Evolutionary conservation across 2,329 filamentous ascomycete species (phyloP), one percentile per base, ranked within the genome.

Genomic region (Aspergillus tamarii): DNA sequence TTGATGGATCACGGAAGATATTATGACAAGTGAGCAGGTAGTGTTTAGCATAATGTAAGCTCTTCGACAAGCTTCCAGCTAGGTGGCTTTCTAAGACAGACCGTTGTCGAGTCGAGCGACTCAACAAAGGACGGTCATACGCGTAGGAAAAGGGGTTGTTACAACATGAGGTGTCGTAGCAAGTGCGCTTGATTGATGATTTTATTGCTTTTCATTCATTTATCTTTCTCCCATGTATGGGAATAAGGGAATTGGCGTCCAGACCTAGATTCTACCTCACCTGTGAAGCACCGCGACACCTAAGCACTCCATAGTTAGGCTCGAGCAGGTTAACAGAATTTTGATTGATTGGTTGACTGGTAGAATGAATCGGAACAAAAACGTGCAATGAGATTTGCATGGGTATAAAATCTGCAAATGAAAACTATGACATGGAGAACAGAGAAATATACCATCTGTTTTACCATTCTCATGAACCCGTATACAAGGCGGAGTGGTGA

Each of bases 371-470:
- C 23, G 5, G 9, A 26, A 28, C 1, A 14, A 48, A 50, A 52
- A 32, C n/a, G n/a, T 16, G 36, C 11, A 55, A 55, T 55, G 52
- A 55, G 23, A 55, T 39, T 55, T 55, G 52, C 52, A 26, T 39
- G 52, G 52, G 52, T 55, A 55, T 55, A 55, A 39, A 55, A 36
- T 55, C 34, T 55, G 52, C 52, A 39, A 52, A 52, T 52, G 28
- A 55, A 54, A 55, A 34, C 52, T 55, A 55, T 55, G 34, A 41
- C 52, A 36, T 36, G 52, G 34, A 55, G 34, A 36, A 55, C 21
- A 34, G 30, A 52, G 14, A 32, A 23, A 48, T 14, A 53, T 30
- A 53, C 28, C 26, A 28, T 39, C 32, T 55, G 34, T 36, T 39
- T 39, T 55, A 34, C 52, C 50, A 53, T 53, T 53, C 50, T 34